phyloP scores from a whole-genome alignment of 306 rosid genomes.

The Inga oerstediana region DNA sequence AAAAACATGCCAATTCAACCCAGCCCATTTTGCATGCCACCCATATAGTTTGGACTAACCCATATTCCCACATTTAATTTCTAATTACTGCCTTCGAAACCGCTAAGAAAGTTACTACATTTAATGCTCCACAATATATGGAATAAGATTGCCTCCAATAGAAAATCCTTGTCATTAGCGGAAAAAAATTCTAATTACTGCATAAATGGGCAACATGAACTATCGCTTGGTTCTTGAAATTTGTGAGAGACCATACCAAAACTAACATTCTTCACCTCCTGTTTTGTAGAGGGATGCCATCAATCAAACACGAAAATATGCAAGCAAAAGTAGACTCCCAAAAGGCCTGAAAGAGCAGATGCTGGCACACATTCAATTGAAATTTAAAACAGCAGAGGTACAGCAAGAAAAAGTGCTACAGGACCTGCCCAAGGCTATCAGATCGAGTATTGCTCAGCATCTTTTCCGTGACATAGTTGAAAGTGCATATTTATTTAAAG shows the following conservation, averaged over 20 bases:
- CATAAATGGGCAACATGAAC: background rate
- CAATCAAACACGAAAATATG: constrained; percentile 67
- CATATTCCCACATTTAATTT: background rate
- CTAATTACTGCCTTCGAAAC: too few species aligned
- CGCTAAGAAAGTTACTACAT: too few species aligned
- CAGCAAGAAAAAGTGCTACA: constrained; percentile 76
- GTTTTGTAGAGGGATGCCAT: constrained; percentile 68
- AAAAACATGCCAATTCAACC: background rate
- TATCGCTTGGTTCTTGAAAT: background rate
- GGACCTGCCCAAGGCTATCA: constrained; percentile 77
- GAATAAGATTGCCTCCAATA: too few species aligned
- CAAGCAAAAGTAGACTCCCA: constrained; percentile 77
- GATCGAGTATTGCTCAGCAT: constrained; percentile 75
- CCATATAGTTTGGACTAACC: background rate
- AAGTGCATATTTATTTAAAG: constrained; percentile 70
- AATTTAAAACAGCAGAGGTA: constrained; percentile 82
- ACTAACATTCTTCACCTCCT: constrained; percentile 15
- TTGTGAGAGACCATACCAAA: constrained; percentile 15
- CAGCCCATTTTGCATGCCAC: background rate
- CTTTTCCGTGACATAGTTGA: constrained; percentile 63
- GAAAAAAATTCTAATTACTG: background rate
- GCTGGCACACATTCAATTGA: constrained; percentile 82
- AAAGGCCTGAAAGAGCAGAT: constrained; percentile 80
- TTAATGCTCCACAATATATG: too few species aligned
- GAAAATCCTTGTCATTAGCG: too few species aligned